Percentiles rank a stretch among this genome's conserved stretches.
These are phyloP conservation scores for Spergularia marina DNA, from an alignment of 148 eudicot genomes.

Conservation along the genomic window DNA sequence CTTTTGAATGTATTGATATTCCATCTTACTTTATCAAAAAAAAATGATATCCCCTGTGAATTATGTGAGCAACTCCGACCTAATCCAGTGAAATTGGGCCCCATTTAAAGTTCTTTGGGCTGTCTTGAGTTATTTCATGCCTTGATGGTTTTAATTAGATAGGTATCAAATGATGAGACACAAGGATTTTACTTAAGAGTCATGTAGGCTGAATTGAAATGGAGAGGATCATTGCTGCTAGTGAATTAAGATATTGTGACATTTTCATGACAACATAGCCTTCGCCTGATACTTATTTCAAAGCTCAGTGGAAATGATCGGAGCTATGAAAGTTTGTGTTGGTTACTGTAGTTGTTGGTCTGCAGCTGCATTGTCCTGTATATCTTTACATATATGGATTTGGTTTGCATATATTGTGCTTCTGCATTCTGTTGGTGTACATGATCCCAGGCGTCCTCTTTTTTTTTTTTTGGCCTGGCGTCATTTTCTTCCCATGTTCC, in stretches of 20 bases:
- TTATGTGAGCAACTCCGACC: background rate
- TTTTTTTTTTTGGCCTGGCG: background rate
- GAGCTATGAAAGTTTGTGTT: background rate
- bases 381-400: constrained; percentile 3
- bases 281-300: background rate
- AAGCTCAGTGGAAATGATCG: background rate
- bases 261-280: background rate
- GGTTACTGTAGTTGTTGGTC: background rate
- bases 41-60: background rate
- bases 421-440: background rate
- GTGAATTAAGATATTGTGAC: background rate
- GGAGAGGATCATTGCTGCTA: background rate
- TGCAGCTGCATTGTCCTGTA: constrained; percentile 2
- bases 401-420: background rate
- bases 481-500: constrained; percentile 7
- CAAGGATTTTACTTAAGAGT: background rate
- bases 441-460: constrained; percentile 8
- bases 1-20: too few species aligned
- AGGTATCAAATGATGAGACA: background rate
- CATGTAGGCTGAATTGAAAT: background rate
- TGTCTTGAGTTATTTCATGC: background rate
- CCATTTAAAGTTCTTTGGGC: background rate
- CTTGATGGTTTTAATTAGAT: background rate
- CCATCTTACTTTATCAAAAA: too few species aligned
- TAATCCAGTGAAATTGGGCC: background rate